Evolutionary conservation across 306 rosid species (phyloP).

Genomic region (Sechiopsis laciniata): DNA sequence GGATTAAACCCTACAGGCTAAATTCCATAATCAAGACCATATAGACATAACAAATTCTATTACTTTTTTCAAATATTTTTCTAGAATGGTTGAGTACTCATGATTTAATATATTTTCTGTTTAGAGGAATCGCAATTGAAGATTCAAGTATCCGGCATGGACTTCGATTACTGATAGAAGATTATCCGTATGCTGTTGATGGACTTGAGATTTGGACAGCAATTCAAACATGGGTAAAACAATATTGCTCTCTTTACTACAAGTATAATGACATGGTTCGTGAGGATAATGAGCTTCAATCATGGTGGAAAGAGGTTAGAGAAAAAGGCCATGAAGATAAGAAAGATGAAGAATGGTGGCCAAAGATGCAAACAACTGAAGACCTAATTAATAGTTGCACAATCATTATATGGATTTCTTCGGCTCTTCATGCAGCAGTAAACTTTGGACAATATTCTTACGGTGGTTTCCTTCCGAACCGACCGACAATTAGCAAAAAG

Average conservation of each 20-base stretch:
- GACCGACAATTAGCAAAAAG: conserved; percentile 27
- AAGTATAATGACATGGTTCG: conserved; percentile 25
- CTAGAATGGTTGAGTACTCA: too few species aligned
- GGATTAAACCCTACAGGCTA: too few species aligned
- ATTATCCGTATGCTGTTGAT: conserved; percentile 60
- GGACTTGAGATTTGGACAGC: conserved; percentile 61
- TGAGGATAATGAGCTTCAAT: conserved; percentile 38
- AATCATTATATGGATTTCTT: conserved; percentile 50
- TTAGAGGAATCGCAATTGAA: too few species aligned
- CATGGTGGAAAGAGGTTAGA: conserved; percentile 58
- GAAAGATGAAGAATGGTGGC: conserved; percentile 63
- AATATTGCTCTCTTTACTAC: conserved; percentile 47
- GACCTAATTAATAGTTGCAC: conserved; percentile 41
- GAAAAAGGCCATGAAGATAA: conserved; percentile 53
- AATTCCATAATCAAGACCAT: too few species aligned
- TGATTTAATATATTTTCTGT: too few species aligned
- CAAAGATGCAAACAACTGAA: conserved; percentile 36
- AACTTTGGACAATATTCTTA: conserved; percentile 57
- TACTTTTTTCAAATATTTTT: too few species aligned
- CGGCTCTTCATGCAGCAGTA: conserved; percentile 50
- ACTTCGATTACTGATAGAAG: conserved; percentile 33
- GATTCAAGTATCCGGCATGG: too few species aligned
- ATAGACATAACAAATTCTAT: too few species aligned
- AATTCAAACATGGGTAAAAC: conserved; percentile 46
- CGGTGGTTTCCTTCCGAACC: conserved; percentile 52